Conservation (phyloP, 2,329 filamentous ascomycete species). For the Calonectria hongkongensis region DNA sequence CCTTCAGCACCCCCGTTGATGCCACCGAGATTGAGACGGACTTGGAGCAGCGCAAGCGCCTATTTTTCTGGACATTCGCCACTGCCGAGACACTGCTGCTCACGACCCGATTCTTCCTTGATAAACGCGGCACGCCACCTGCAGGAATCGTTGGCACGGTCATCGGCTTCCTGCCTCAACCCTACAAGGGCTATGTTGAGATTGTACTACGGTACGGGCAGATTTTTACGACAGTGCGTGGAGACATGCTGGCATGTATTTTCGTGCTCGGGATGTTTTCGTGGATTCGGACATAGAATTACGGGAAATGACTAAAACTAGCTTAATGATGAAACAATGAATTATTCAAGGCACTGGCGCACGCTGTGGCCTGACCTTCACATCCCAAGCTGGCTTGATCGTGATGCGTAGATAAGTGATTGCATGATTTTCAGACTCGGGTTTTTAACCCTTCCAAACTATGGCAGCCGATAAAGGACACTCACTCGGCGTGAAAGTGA, state of each 20-base stretch:
- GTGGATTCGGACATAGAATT: constrained; percentile 62
- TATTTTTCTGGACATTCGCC: constrained; percentile 87
- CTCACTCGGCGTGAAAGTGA: no score
- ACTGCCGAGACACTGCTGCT: constrained; percentile 85
- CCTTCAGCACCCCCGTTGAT: constrained; percentile 48
- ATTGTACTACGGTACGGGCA: constrained; percentile 79
- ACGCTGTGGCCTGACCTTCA: constrained; percentile 17
- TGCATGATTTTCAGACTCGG: background rate
- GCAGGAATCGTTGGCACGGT: constrained; percentile 79
- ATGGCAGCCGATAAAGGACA: no score
- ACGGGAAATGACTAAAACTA: constrained; percentile 4
- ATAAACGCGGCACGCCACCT: constrained; percentile 75
- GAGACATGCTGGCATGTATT: constrained; percentile 84
- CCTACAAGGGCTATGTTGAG: constrained; percentile 76
- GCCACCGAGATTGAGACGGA: constrained; percentile 55
- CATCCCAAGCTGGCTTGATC: background rate
- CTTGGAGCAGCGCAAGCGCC: constrained; percentile 57
- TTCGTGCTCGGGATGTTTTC: constrained; percentile 81
- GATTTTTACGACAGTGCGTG: constrained; percentile 82
- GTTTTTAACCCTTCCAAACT: no score
- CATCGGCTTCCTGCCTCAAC: constrained; percentile 79
- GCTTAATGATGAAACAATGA: constrained; percentile 29
- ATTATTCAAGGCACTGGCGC: constrained; percentile 27
- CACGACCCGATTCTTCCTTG: constrained; percentile 81
- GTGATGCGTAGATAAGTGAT: background rate